Evolutionary conservation across 2,329 filamentous ascomycete genomes (phyloP), one percentile per base, ranked within the genome.

Genomic region (Apiospora kogelbergensis): DNA sequence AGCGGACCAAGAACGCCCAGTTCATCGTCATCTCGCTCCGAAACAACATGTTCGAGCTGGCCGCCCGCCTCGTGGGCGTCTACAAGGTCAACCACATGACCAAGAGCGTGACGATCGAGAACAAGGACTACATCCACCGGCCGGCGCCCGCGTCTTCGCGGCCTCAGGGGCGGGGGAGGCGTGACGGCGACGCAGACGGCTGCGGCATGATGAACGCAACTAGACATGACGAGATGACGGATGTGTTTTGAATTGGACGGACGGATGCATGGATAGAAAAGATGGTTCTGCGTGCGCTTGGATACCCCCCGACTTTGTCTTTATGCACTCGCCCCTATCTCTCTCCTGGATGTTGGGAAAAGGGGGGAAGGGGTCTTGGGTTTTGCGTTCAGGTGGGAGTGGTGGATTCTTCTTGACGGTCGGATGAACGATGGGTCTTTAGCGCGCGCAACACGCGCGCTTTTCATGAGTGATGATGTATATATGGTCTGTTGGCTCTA

Each of bases 1-100:
- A 99, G 84, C 88, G 96, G 68, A 99, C 96, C 70, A 98, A 98
- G 87, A 99, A 99, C 82, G 97, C 96, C 1, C 96, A 99, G 79
- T 99, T 99, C 80, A 96, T 99, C 75, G 96, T 99, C 77, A 99
- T 99, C 78, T 98, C 94, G 20, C 85, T 99, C 76, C 88, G 96
- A 76, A 99, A 99, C 83, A 99, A 99, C 85, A 99, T 99, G 96
- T 99, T 99, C 81, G 96, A 99, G 85, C 89, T 99, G 72, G 95
- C 97, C n/a, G 90, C 94, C 69, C 89, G 97, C 68, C 88, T 99
- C 70, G 94, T 99, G 17, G 97, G 97, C 74, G 96, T 99, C 68
- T 99, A 99, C 86, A 99, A 99, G 86, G 96, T 99, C 79, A 98
- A 97, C 82, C 95, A 99, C 81, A 99, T 98, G 90, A 96, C 93